phyloP scores from a whole-genome alignment of 306 rosid genomes.

The Cicer pinnatifidum region DNA sequence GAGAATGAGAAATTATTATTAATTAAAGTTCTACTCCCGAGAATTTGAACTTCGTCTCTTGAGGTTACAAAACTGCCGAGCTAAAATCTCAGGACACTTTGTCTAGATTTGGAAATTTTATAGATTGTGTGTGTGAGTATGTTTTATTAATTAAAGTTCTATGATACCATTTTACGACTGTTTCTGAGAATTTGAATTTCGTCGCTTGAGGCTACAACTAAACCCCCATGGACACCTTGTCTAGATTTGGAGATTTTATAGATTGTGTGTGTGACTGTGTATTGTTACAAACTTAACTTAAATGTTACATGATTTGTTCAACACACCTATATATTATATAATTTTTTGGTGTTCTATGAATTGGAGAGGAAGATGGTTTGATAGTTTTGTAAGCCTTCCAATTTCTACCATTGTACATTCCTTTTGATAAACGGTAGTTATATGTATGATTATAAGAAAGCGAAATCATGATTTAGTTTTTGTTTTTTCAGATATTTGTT shows the following conservation, averaged over 20 bases:
- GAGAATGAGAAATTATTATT: too few species aligned
- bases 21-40: too few species aligned
- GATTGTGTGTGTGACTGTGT: too few species aligned
- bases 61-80: too few species aligned
- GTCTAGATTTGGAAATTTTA: constrained; percentile 40
- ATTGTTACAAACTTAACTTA: neutral
- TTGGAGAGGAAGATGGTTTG: neutral
- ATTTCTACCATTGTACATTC: neutral
- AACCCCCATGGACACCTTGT: neutral
- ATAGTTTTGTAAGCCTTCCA: neutral
- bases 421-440: neutral
- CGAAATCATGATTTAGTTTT: constrained; percentile 21
- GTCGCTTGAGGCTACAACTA: too few species aligned
- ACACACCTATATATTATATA: neutral
- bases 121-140: too few species aligned
- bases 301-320: constrained; percentile 10
- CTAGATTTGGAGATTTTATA: constrained; percentile 39
- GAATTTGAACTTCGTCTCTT: too few species aligned
- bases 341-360: constrained; percentile 9
- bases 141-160: too few species aligned
- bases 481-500: constrained; percentile 72
- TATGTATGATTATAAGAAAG: neutral
- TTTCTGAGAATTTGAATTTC: too few species aligned
- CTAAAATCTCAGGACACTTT: neutral
- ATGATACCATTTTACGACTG: too few species aligned